Base-by-base conservation (phyloP, 2,329 filamentous ascomycete species). In the Aspergillus spinulosporus region DNA sequence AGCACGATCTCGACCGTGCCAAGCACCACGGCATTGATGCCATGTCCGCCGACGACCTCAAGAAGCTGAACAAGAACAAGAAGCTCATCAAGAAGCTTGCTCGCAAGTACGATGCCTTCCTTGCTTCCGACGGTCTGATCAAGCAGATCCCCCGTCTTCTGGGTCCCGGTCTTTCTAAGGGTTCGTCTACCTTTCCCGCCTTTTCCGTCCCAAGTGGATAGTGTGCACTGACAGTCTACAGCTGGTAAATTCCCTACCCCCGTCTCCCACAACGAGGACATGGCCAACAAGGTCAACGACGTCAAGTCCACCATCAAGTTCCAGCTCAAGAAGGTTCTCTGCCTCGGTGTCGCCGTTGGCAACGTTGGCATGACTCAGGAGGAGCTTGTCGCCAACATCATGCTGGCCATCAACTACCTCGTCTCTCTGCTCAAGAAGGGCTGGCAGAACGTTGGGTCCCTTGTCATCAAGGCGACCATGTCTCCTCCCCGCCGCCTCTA, bases 41-140 rank as follows among this genome's bases (percentile, higher is more conserved):
- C 83, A 97, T 97, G 94, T 96, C 90, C 74, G 82, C 90, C 68
- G 94, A 99, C 74, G 94, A 99, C 82, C 83, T 99, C 83, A 99
- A 99, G 90, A 99, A 99, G 89, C 91, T 99, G 71, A 99, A 99
- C 89, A 99, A 99, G 91, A 99, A 99, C 91, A 97, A 99, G 90
- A 99, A 99, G 89, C 88, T 97, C 75, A 97, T 99, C 88, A 99
- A 99, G 92, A 99, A 99, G 89, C 90, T 99, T 68, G 94, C 94
- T 65, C 92, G 92, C 88, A 99, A 99, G 86, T 97, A 99, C 88
- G 94, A 99, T 81, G 94, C 94, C 72, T 99, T 99, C 84, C 82
- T 99, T 77, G 89, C 94, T 78, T 97, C 93, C 77, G 94, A 99
- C 77, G 84, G 89, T 75, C 84, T 99, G 76, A 97, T 99, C 88